These are phyloP conservation scores for Paraphoma sp. DNA, from an alignment of 2,329 filamentous ascomycete genomes.

Conservation along the genomic window DNA sequence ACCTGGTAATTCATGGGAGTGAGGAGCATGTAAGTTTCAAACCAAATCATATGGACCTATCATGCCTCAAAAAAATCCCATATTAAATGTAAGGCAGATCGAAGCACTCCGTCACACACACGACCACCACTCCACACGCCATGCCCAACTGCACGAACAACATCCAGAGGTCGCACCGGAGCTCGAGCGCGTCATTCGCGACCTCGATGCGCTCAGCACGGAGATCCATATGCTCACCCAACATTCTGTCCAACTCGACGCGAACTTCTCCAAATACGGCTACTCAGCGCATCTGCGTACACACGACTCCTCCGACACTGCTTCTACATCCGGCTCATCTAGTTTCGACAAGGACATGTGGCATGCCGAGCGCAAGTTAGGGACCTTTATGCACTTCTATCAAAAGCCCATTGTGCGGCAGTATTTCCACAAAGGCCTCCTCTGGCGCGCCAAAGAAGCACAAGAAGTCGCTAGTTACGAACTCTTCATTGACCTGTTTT, in stretches of 20 bases:
- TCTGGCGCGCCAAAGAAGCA: constrained; percentile 66
- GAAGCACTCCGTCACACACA: constrained; percentile 60
- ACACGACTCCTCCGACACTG: constrained; percentile 24
- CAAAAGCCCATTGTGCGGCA: constrained; percentile 67
- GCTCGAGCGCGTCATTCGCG: constrained; percentile 62
- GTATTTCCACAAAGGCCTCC: constrained; percentile 69
- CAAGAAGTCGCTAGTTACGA: constrained; percentile 70
- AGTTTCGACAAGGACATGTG: constrained; percentile 45
- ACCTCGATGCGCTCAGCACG: constrained; percentile 59
- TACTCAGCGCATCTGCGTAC: constrained; percentile 64
- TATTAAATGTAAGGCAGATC: constrained; percentile 28
- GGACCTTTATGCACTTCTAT: constrained; percentile 61
- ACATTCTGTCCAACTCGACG: constrained; percentile 62
- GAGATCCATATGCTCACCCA: constrained; percentile 63
- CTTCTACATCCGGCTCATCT: constrained; percentile 17
- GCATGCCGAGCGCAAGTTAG: constrained; percentile 47
- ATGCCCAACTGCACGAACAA: constrained; percentile 55
- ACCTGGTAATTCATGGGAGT: constrained; percentile 66
- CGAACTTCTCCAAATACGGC: constrained; percentile 69
- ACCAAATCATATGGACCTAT: not conserved
- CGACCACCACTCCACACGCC: constrained; percentile 59
- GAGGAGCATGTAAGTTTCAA: constrained; percentile 49
- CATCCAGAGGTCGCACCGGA: constrained; percentile 62
- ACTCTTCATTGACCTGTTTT: constrained; percentile 69
- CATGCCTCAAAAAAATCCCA: not conserved